phyloP scores from a whole-genome alignment of 208 protist species.

The Crithidia bombi region DNA sequence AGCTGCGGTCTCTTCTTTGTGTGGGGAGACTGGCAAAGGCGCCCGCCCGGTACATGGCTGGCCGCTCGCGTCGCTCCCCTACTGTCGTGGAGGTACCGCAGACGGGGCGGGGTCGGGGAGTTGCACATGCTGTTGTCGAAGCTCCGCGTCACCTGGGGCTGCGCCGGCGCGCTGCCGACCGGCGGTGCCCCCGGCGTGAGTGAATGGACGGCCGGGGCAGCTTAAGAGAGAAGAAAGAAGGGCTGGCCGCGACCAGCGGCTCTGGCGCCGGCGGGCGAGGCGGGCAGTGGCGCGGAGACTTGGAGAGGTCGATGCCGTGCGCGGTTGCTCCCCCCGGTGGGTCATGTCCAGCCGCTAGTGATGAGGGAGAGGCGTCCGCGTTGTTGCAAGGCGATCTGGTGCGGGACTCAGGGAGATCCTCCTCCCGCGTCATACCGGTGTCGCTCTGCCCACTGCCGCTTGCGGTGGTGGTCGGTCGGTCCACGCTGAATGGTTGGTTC shows the following conservation, averaged over 20 bases:
- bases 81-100: not conserved
- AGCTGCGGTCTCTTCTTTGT: not conserved
- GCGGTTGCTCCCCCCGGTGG: too few relatives aligned
- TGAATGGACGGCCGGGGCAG: slow-evolving; percentile 13
- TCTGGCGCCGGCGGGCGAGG: slow-evolving; percentile 9
- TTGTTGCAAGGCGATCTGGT: not conserved
- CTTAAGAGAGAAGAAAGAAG: slow-evolving; percentile 27
- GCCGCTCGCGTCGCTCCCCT: not conserved
- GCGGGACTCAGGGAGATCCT: not conserved
- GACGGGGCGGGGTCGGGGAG: too few relatives aligned
- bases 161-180: not conserved
- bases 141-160: not conserved
- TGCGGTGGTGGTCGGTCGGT: not conserved
- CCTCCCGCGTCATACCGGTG: slow-evolving; percentile 15
- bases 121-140: slow-evolving; percentile 1
- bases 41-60: not conserved
- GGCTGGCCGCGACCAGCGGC: slow-evolving; percentile 7
- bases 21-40: not conserved
- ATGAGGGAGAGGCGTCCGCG: not conserved
- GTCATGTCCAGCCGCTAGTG: not conserved
- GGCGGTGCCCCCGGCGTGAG: slow-evolving; percentile 4
- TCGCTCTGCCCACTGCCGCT: not conserved
- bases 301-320: slow-evolving; percentile 25
- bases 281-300: slow-evolving; percentile 15
- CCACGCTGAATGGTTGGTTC: not conserved